Percentiles rank a stretch among this genome's conserved stretches.
Conservation (phyloP, 495 filamentous ascomycete genomes). For the Daldinia grandis region DNA sequence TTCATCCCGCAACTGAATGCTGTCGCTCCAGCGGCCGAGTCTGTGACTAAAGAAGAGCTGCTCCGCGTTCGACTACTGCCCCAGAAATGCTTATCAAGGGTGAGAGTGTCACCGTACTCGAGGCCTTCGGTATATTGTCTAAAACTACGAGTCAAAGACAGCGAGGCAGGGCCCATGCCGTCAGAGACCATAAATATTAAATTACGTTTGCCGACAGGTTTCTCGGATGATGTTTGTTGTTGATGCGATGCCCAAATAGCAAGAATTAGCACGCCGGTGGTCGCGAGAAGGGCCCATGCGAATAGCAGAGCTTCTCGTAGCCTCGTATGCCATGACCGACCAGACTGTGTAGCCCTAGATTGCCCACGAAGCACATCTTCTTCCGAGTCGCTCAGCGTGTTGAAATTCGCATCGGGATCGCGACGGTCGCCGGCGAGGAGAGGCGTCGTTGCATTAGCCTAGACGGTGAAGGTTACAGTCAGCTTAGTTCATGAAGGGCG, state of each 20-base stretch:
- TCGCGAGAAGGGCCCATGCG: conserved; percentile 89
- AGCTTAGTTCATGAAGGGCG: conserved; percentile 18
- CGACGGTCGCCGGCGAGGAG: conserved; percentile 40
- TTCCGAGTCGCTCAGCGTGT: conserved; percentile 21
- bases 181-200: conserved; percentile 99
- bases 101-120: conserved; percentile 73
- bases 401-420: conserved; percentile 14
- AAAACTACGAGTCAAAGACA: conserved; percentile 84
- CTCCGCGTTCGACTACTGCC: conserved; percentile 89
- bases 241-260: conserved; percentile 77
- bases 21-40: conserved; percentile 94
- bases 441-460: conserved; percentile 42
- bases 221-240: conserved; percentile 51
- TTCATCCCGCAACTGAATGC: conserved; percentile 93
- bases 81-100: conserved; percentile 85
- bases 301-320: conserved; percentile 74
- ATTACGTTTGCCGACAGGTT: conserved; percentile 80
- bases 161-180: conserved; percentile 94
- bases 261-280: conserved; percentile 75
- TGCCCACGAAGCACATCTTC: conserved; percentile 39
- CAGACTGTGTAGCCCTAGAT: conserved; percentile 29
- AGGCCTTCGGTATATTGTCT: conserved; percentile 72
- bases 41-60: conserved; percentile 82
- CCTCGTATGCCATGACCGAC: conserved; percentile 40
- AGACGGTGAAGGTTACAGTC: background rate